Conservation (phyloP, 257 asterid genomes). For the Solanum tarijense region DNA sequence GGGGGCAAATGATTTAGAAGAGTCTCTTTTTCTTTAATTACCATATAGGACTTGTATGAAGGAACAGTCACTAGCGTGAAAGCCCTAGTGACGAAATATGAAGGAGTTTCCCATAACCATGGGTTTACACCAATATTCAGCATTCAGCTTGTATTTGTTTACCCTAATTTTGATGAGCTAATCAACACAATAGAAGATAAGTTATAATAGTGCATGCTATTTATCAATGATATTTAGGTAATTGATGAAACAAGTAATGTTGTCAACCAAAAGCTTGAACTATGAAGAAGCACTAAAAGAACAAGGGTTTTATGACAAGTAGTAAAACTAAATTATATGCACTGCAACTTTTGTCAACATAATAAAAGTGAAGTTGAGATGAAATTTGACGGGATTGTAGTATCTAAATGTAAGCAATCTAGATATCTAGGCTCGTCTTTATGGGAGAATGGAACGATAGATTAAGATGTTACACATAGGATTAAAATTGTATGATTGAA, state of each 20-base stretch:
- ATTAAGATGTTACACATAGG: not conserved
- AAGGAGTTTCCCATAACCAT: not conserved
- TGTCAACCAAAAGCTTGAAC: not conserved
- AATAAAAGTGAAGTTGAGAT: not conserved
- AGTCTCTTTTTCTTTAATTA: not conserved
- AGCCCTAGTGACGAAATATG: not conserved
- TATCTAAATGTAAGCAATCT: not conserved
- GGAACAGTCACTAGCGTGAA: not conserved
- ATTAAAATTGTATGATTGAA: not conserved
- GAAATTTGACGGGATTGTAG: not conserved
- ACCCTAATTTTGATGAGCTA: not conserved
- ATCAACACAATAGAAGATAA: not conserved
- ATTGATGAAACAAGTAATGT: not conserved
- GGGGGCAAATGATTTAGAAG: not conserved
- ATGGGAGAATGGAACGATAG: not conserved
- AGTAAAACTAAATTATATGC: not conserved
- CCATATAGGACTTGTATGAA: not conserved
- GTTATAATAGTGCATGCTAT: not conserved
- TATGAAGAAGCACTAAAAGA: not conserved
- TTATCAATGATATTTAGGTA: not conserved
- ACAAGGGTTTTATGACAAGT: not conserved
- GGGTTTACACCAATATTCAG: not conserved
- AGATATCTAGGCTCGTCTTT: not conserved
- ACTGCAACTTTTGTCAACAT: not conserved
- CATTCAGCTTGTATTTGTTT: not conserved